Base-by-base conservation (phyloP, 202 grass and related monocot species). In the Zizania palustris region DNA sequence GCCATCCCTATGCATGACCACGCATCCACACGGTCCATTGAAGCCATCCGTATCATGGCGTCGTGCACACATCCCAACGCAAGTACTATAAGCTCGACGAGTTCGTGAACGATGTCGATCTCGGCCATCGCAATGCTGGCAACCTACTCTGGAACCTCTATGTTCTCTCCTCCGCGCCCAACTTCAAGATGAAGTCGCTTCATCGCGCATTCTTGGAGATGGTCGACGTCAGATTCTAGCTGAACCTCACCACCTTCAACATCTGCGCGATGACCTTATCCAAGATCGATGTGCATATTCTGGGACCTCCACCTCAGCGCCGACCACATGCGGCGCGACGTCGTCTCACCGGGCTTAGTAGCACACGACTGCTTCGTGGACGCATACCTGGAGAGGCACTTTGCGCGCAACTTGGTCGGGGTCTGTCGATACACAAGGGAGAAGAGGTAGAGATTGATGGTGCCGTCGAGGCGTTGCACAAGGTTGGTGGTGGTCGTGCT, bases 231-330 rank as follows among this genome's bases (percentile, higher is more conserved):
- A 91, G 87, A 2, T 87, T 85, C 74, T 67, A 11, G 53, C 87
- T 85, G 9, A 85, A 98, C 83, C 69, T 95, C 75, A 92, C 85
- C 73, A 94, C 95, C 39, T 98, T 94, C 72, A 98, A 94, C 82
- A 75, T 94, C 71, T 75, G 95, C 65, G 48, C 89, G 63, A 62
- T 69, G 3, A 85, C 95, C 0, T 98, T 92, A 82, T 98, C 91
- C 51, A 95, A 89, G n/a, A n/a, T n/a, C n/a, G 88, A 98, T 95
- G 91, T 88, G 91, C 63, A 94, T 98, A 87, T 94, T 98, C 88
- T 92, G 89, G 95, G 91, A 95, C 78, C 88, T 98, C 83, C 89
- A 95, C 80, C 80, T 98, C 77, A 90, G 66, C 58, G 80, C 88
- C 55, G 83, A 81, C 65, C 73, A 34, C 85, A 82, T 69, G 70